These are phyloP conservation scores for Dicorynia guianensis DNA, from an alignment of 306 rosid species.

Conservation along the genomic window DNA sequence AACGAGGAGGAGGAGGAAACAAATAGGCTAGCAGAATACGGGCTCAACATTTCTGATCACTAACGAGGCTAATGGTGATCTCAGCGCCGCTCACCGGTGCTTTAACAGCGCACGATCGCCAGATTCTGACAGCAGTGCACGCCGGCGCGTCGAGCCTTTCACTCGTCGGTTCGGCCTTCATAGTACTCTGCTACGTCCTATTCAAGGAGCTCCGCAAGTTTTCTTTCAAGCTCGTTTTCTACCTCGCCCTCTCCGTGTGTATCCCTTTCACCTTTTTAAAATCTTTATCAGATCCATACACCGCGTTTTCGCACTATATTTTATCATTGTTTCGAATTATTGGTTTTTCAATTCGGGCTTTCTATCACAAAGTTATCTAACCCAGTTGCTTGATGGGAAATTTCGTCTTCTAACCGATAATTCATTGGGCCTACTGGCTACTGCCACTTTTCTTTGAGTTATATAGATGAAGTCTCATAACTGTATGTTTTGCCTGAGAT, in stretches of 20 bases:
- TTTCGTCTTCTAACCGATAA: neutral
- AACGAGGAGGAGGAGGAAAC: too few species aligned
- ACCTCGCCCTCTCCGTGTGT: constrained; percentile 88
- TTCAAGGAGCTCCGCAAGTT: constrained; percentile 99
- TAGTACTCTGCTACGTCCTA: constrained; percentile 93
- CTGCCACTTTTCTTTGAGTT: neutral
- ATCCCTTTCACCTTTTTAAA: constrained; percentile 10
- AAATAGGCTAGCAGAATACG: neutral
- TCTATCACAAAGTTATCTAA: neutral
- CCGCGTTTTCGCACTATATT: neutral
- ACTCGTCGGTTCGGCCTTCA: constrained; percentile 84
- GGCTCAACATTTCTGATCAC: constrained; percentile 25
- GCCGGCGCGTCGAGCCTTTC: constrained; percentile 90
- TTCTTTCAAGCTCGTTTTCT: constrained; percentile 98
- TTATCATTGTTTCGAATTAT: neutral
- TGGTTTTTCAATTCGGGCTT: constrained; percentile 11
- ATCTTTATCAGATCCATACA: constrained; percentile 33
- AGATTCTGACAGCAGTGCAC: constrained; percentile 62
- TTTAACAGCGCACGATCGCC: constrained; percentile 69
- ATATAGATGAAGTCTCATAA: neutral
- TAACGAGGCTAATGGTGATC: constrained; percentile 54
- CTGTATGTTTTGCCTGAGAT: neutral
- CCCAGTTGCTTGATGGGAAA: neutral
- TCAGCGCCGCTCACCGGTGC: constrained; percentile 51
- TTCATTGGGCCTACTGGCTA: neutral